Evolutionary conservation across 352 stramenopile genomes (phyloP).

Genomic region (Pythium sukuiense): DNA sequence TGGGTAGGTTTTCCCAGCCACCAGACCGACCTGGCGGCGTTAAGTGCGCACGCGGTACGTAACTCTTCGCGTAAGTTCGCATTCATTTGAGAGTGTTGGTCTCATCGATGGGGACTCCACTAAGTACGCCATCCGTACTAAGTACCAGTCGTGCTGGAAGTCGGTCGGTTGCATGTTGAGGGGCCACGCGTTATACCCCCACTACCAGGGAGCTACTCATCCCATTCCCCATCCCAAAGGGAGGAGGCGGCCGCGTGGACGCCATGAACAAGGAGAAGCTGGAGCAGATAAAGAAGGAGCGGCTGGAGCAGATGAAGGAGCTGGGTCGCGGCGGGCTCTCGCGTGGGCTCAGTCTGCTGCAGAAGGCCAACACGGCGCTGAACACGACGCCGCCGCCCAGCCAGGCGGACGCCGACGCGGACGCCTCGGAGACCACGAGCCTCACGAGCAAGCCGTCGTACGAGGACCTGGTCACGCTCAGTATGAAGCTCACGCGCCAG

Average conservation of each 20-base stretch:
- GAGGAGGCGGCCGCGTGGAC: neutral
- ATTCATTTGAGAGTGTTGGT: constrained; percentile 4
- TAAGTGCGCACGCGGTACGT: neutral
- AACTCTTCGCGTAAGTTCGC: constrained; percentile 2
- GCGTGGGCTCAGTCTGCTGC: constrained; percentile 82
- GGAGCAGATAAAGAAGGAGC: constrained; percentile 84
- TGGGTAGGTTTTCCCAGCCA: constrained; percentile 11
- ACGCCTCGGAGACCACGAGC: constrained; percentile 3
- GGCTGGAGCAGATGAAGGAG: constrained; percentile 89
- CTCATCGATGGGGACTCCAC: neutral
- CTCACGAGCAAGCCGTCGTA: constrained; percentile 43
- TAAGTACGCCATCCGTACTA: no score
- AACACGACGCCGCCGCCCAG: constrained; percentile 19
- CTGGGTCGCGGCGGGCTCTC: constrained; percentile 67
- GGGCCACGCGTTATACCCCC: neutral
- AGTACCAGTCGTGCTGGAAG: no score
- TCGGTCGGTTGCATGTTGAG: neutral
- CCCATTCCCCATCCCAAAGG: neutral
- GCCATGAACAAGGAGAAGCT: constrained; percentile 38
- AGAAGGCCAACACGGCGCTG: constrained; percentile 34
- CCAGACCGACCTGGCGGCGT: constrained; percentile 5
- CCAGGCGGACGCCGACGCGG: constrained; percentile 17
- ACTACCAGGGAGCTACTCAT: neutral
- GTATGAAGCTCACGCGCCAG: constrained; percentile 87
- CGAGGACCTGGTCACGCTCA: constrained; percentile 79